These are phyloP conservation scores for Fusarium verticillioides DNA, from an alignment of 2,329 filamentous ascomycete species.

Conservation along the genomic window DNA sequence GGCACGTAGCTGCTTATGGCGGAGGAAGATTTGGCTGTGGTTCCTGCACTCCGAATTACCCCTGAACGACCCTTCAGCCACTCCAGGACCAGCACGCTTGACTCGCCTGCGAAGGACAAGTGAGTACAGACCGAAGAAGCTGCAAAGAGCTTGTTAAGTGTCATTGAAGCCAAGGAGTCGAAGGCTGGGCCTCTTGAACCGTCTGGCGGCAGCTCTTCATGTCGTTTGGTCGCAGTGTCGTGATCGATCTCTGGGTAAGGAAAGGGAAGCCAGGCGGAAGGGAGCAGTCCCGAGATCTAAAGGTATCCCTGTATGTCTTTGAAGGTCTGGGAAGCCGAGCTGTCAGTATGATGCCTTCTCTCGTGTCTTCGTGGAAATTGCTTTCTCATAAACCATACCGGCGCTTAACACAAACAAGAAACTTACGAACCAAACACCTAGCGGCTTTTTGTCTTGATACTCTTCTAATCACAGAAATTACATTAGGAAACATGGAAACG, in stretches of 20 bases:
- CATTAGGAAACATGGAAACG: not conserved
- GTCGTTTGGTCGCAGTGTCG: not conserved
- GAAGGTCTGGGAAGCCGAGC: not conserved
- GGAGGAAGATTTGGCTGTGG: not conserved
- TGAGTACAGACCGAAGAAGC: not conserved
- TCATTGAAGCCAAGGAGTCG: no score
- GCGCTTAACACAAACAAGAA: not conserved
- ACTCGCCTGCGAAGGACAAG: not conserved
- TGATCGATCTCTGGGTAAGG: not conserved
- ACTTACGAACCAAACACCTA: not conserved
- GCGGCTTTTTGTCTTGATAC: not conserved
- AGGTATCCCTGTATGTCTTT: accelerated
- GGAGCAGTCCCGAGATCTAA: not conserved
- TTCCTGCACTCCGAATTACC: not conserved
- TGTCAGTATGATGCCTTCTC: not conserved
- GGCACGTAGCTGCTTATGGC: not conserved
- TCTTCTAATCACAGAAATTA: accelerated
- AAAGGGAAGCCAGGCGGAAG: not conserved
- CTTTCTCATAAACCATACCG: not conserved
- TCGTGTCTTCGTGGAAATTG: not conserved
- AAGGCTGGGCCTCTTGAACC: no score
- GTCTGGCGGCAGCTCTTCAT: not conserved
- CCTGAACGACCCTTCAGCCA: not conserved
- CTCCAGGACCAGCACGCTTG: no score
- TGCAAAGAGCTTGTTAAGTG: accelerated